Conservation (phyloP, 371 early-diverging fungal genomes). For the Mucor sp. region DNA sequence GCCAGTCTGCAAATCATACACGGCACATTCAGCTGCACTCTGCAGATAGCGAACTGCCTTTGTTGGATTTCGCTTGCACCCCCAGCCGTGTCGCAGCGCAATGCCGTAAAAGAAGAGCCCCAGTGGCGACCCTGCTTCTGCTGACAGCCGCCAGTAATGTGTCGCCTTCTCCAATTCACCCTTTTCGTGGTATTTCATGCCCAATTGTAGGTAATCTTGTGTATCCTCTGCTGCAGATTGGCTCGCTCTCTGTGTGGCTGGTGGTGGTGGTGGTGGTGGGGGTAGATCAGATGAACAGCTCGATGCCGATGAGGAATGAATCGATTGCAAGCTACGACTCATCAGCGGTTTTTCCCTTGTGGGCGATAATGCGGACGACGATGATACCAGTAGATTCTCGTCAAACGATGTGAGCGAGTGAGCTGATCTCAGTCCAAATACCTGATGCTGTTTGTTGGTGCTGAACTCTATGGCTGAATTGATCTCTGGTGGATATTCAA, state of each 20-base stretch:
- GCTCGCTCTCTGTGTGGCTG: neutral
- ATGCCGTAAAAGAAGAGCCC: constrained; percentile 90
- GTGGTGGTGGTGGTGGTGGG: neutral
- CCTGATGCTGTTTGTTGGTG: neutral
- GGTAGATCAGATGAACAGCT: neutral
- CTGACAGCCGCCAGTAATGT: constrained; percentile 79
- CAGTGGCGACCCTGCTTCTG: constrained; percentile 70
- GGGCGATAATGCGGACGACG: neutral
- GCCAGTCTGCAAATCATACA: constrained; percentile 58
- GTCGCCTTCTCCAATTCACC: constrained; percentile 84
- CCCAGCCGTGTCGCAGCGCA: constrained; percentile 92
- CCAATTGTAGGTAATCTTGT: constrained; percentile 19
- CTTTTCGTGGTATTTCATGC: constrained; percentile 40
- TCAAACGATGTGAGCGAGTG: constrained; percentile 1
- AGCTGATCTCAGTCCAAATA: neutral
- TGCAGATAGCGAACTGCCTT: constrained; percentile 75
- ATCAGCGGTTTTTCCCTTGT: neutral
- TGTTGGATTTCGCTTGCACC: constrained; percentile 65
- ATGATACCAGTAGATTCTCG: neutral
- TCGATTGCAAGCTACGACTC: neutral
- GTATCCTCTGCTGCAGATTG: neutral
- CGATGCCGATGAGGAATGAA: constrained; percentile 1
- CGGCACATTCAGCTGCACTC: constrained; percentile 78
- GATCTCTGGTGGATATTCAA: neutral
- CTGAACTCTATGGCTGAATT: neutral